Evolutionary conservation across 495 filamentous ascomycete species (phyloP).

Genomic region (Haplographium delicatum): DNA sequence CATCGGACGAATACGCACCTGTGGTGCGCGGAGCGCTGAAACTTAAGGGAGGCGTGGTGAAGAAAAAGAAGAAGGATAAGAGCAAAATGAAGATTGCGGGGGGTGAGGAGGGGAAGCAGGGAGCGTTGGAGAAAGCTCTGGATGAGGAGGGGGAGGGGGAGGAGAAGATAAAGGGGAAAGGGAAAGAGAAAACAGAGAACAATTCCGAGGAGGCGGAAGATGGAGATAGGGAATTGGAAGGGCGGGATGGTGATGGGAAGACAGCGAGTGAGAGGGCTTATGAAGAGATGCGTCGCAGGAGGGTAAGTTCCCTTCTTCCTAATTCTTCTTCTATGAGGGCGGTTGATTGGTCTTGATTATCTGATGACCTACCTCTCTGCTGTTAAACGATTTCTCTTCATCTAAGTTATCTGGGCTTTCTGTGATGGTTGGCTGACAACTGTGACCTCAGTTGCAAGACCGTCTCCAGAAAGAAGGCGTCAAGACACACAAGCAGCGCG

Average conservation of each 20-base stretch:
- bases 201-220: conserved; percentile 14
- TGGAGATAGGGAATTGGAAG: conserved; percentile 10
- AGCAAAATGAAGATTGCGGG: conserved; percentile 10
- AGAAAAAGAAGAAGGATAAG: conserved; percentile 60
- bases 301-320: conserved; percentile 54
- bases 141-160: conserved; percentile 19
- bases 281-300: conserved; percentile 72
- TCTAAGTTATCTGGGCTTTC: no score
- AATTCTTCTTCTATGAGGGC: neutral
- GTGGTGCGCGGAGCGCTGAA: conserved; percentile 63
- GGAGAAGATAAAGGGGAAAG: conserved; percentile 21
- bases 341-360: neutral
- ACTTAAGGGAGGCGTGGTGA: conserved; percentile 65
- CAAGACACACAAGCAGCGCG: conserved; percentile 95
- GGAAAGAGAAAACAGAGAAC: conserved; percentile 14
- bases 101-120: conserved; percentile 4
- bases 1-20: conserved; percentile 65
- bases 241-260: conserved; percentile 44
- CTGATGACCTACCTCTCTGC: no score
- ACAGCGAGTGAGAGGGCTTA: conserved; percentile 81
- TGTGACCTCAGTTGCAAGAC: conserved; percentile 51
- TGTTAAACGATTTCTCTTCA: no score
- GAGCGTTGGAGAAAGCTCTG: conserved; percentile 32
- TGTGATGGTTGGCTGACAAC: no score
- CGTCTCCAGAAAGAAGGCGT: conserved; percentile 60